phyloP scores from a whole-genome alignment of 106 monocot species.

The Iris macrosiphon region DNA sequence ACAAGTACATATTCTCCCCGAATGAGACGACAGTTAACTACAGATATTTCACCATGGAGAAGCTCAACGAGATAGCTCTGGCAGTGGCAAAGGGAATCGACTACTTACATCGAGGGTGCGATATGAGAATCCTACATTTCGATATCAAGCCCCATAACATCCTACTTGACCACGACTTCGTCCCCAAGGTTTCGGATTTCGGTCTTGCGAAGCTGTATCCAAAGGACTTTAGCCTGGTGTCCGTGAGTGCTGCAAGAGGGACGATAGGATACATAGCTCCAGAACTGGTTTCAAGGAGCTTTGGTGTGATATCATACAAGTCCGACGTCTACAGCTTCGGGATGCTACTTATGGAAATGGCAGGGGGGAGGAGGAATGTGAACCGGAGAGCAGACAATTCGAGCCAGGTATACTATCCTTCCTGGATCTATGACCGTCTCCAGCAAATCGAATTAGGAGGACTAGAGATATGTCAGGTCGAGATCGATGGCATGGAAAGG shows the following conservation, averaged over 20 bases:
- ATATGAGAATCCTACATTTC: conserved; percentile 11
- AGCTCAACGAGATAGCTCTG: conserved; percentile 2
- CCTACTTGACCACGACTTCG: conserved; percentile 3
- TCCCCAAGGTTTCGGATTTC: conserved; percentile 9
- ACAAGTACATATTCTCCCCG: conserved; percentile 18
- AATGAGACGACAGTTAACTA: neutral
- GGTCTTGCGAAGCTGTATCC: conserved; percentile 13
- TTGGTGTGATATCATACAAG: conserved; percentile 8
- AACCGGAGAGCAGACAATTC: neutral
- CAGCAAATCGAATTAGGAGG: neutral
- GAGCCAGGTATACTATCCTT: conserved; percentile 11
- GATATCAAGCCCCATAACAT: conserved; percentile 22
- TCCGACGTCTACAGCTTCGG: conserved; percentile 7
- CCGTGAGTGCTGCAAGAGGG: conserved; percentile 7
- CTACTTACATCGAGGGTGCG: conserved; percentile 12
- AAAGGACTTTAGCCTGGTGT: neutral
- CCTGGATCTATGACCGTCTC: conserved; percentile 11
- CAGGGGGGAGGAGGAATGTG: conserved; percentile 7
- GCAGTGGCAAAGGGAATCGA: conserved; percentile 8
- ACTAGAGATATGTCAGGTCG: neutral
- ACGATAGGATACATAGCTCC: conserved; percentile 18
- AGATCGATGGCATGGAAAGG: neutral
- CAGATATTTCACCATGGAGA: neutral
- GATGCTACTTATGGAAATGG: conserved; percentile 14
- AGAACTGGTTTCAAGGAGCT: conserved; percentile 7